Base-by-base conservation (phyloP, 345 rosid genomes). In the Boechera retrofracta region DNA sequence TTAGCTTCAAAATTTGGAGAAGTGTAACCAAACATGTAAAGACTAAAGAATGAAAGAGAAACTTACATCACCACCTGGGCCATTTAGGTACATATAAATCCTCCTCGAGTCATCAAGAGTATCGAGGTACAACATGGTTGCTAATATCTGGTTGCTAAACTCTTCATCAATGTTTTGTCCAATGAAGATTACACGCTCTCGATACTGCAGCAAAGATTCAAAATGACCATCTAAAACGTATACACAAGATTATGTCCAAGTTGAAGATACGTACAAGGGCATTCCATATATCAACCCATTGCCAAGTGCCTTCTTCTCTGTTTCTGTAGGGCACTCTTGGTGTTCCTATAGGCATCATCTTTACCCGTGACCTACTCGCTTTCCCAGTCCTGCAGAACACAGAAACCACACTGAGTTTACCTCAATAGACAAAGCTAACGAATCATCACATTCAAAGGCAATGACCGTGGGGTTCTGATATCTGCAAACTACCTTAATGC, bases 11-110 rank as follows among this genome's bases (percentile, higher is more conserved):
- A 15, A 39, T 21, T 10, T 11, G 11, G 10, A 66, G 35, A 29
- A 21, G 55, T 54, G 13, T 11, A 70, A 61, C 54, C 73, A 57
- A 67, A 38, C 4, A 48, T 32, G 53, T 69, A 39, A 69, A 48
- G 62, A 16, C 28, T 35, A 45, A 67, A 49, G 59, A 16, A 32
- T 44, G 33, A 45, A 67, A 56, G 56, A 73, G 64, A 71, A 47
- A 81, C 96, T 82, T 62, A 90, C 97, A 81, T 94, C 98, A 32
- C 98, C 98, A 35, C 98, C 98, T 9, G 93, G 93, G 48, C 97
- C 89, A 70, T 84, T 90, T 45, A 94, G 64, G 82, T 89, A 90
- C 58, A 92, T 70, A 70, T 83, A 88, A 28, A 92, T 82, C 82
- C 82, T 87, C 74, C 85, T 88, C 7, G 81, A 71, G 77, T 92